Evolutionary conservation across 768 basidiomycete genomes (phyloP), one percentile per base, ranked within the genome.

Genomic region (Hygrocybe punicea): DNA sequence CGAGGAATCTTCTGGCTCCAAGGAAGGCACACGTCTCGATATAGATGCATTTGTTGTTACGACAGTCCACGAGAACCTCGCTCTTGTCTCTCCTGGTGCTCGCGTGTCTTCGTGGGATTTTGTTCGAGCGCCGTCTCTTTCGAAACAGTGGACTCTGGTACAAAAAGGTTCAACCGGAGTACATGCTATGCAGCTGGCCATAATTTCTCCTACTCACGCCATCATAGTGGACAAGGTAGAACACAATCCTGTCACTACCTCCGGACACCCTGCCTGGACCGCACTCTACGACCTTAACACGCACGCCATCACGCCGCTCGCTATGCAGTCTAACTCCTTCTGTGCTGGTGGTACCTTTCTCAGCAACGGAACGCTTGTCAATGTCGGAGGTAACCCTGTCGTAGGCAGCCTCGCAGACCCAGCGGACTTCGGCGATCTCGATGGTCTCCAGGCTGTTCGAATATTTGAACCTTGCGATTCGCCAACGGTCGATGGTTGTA

Each of bases 181-280:
- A 11, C 75, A 83, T 56, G 90, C 89, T 2, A 91, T 91, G 89
- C 89, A 91, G 67, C 67, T 91, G 56, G 75, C 76, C 6, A 71
- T 91, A 57, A 76, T 91, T 60, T 91, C 89, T 4, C 64, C 80
- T 14, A 82, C 80, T 8, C 87, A 89, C 62, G 89, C 83, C 14
- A 69, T 91, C 60, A 78, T 93, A 49, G 67, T 93, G 37, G 90
- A 93, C 79, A 92, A 92, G 70, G 89, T 91, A 23, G 89, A 91
- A 67, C 89, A 91, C 69, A 92, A 93, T 64, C 90, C 89, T 33
- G 72, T 91, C 50, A 81, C 82, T 1, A 75, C 91, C 65, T 70
- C 81, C 59, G 85, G 86, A 0, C 90, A 90, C 64, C 89, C 90
- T 14, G 89, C 90, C 11, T 93, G 91, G 90, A 87, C 78, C 0